Conservation (phyloP, 2,329 filamentous ascomycete species). For the Fusarium floridanum region DNA sequence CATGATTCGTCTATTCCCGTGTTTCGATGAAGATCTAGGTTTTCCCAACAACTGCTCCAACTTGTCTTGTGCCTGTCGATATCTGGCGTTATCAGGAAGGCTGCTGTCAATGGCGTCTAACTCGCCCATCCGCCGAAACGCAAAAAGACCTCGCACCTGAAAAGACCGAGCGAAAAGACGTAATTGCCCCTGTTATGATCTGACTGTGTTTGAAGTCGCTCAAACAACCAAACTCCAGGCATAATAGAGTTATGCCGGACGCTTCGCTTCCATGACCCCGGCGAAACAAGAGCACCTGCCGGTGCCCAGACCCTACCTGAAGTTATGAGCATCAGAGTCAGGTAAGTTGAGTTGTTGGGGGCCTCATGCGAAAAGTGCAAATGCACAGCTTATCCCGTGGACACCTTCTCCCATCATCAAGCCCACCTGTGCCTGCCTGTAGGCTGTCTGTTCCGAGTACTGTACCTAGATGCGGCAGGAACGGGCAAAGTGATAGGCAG, state of each 20-base stretch:
- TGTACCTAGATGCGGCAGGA: neutral
- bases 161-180: neutral
- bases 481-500: slow-evolving; percentile 3
- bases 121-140: neutral
- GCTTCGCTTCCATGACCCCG: neutral
- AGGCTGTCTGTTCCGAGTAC: neutral
- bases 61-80: neutral
- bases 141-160: neutral
- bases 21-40: neutral
- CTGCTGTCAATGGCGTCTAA: neutral
- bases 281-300: neutral
- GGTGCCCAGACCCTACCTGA: neutral
- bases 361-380: neutral
- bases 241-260: slow-evolving; percentile 7
- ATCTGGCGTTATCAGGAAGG: neutral
- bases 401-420: neutral
- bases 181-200: neutral
- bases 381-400: neutral
- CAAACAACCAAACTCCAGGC: neutral
- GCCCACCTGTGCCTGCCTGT: neutral
- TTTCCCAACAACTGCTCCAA: neutral
- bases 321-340: slow-evolving; percentile 1
- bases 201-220: neutral
- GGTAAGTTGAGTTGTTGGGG: slow-evolving; percentile 4
- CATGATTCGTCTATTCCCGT: slow-evolving; percentile 8